Conservation (phyloP, 148 eudicot species). For the Rhododendron ferrugineum region DNA sequence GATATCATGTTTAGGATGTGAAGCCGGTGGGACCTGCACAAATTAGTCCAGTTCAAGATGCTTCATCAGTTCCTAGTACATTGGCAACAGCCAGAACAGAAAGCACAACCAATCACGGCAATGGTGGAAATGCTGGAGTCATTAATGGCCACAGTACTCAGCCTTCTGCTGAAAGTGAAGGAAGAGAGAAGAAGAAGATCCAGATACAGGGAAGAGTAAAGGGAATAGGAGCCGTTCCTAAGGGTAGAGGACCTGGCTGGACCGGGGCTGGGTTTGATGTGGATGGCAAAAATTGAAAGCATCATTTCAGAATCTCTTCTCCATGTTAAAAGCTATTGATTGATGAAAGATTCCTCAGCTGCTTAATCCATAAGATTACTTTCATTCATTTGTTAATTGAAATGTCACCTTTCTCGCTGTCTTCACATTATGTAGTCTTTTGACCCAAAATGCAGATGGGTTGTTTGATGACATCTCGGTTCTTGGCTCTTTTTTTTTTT, state of each 20-base stretch:
- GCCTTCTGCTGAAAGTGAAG: slow-evolving; percentile 44
- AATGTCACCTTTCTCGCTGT: background rate
- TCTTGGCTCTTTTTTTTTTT: background rate
- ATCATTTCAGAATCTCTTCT: background rate
- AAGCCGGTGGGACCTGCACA: slow-evolving; percentile 16
- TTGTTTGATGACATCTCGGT: background rate
- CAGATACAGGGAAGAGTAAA: slow-evolving; percentile 56
- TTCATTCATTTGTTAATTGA: background rate
- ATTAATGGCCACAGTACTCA: slow-evolving; percentile 32
- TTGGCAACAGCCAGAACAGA: slow-evolving; percentile 18
- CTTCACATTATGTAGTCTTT: background rate
- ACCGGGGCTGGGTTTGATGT: slow-evolving; percentile 94
- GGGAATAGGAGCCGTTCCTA: slow-evolving; percentile 73
- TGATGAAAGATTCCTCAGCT: slow-evolving; percentile 1
- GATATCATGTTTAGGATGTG: slow-evolving; percentile 20
- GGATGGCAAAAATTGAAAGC: slow-evolving; percentile 51
- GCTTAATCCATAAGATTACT: background rate
- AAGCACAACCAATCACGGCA: slow-evolving; percentile 26
- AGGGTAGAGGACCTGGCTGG: slow-evolving; percentile 88
- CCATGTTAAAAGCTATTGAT: background rate
- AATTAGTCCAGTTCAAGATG: slow-evolving; percentile 19
- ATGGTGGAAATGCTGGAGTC: slow-evolving; percentile 25
- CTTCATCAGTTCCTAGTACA: slow-evolving; percentile 31
- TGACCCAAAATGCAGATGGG: background rate
- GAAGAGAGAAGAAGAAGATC: slow-evolving; percentile 71